phyloP scores from a whole-genome alignment of 2,329 filamentous ascomycete species.

The Rasamsonia emersonii region DNA sequence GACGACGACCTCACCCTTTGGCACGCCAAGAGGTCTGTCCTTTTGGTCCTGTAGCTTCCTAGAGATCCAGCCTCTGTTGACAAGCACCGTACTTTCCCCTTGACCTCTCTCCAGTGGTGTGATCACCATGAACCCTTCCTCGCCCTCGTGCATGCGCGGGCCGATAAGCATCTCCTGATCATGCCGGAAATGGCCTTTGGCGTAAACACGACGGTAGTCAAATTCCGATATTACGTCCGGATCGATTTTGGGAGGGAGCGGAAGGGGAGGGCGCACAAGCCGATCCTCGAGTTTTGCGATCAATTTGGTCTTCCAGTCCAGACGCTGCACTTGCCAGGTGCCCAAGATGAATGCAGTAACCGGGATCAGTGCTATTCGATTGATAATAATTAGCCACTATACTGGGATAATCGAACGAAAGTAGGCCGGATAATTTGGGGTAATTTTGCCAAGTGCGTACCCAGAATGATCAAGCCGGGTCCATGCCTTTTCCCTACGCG shows the following conservation, averaged over 20 bases:
- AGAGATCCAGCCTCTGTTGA: constrained; percentile 87
- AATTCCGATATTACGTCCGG: constrained; percentile 76
- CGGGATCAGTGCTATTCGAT: constrained; percentile 64
- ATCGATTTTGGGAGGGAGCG: constrained; percentile 75
- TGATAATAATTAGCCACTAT: no score
- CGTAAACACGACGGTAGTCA: constrained; percentile 77
- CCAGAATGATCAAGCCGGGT: constrained; percentile 68
- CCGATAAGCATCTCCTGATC: constrained; percentile 96
- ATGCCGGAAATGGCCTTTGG: constrained; percentile 66
- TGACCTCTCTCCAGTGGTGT: constrained; percentile 73
- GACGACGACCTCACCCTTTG: constrained; percentile 62
- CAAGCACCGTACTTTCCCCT: constrained; percentile 60
- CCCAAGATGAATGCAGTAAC: constrained; percentile 83
- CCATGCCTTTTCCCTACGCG: constrained; percentile 68
- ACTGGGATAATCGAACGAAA: no score
- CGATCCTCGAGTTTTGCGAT: constrained; percentile 90
- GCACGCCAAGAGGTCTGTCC: constrained; percentile 56
- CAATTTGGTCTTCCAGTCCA: constrained; percentile 89
- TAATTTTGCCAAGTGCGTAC: constrained; percentile 41
- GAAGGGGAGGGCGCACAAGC: constrained; percentile 73
- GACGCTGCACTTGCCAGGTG: constrained; percentile 88
- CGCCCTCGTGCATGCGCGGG: constrained; percentile 77
- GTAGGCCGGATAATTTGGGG: no score
- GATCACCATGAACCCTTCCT: constrained; percentile 83
- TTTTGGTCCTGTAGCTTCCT: constrained; percentile 62